A percentile compares a stretch with the other conserved stretches of the same genome.
phyloP scores from a whole-genome alignment of 768 basidiomycete genomes.

The Lyophyllum decastes region DNA sequence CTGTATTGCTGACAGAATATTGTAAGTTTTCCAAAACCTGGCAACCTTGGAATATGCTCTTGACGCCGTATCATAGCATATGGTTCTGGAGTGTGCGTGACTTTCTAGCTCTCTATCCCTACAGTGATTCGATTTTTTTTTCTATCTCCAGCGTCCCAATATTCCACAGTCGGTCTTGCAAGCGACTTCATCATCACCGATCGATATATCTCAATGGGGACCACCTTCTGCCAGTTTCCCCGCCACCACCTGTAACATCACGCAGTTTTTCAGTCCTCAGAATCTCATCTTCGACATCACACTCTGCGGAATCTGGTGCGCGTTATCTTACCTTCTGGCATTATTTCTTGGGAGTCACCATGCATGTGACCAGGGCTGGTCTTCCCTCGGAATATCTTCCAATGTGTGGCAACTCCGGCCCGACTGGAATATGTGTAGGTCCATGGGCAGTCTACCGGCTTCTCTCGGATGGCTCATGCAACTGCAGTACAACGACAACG shows the following conservation, averaged over 20 bases:
- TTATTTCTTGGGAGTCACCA: not conserved
- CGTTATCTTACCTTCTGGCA: not conserved
- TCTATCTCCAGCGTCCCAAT: slow-evolving; percentile 31
- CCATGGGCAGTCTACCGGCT: not conserved
- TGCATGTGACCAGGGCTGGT: slow-evolving; percentile 40
- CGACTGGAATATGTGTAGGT: slow-evolving; percentile 36
- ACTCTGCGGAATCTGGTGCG: slow-evolving; percentile 48
- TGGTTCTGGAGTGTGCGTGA: slow-evolving; percentile 49
- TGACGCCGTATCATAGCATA: slow-evolving; percentile 27
- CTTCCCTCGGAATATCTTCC: slow-evolving; percentile 37
- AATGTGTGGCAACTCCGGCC: slow-evolving; percentile 34
- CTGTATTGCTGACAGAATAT: slow-evolving; percentile 17
- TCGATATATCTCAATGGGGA: slow-evolving; percentile 44
- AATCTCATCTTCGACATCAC: slow-evolving; percentile 55
- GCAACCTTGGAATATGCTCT: not conserved
- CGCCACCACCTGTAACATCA: slow-evolving; percentile 40
- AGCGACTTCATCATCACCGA: slow-evolving; percentile 28
- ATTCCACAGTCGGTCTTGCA: slow-evolving; percentile 35
- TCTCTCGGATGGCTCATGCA: not conserved
- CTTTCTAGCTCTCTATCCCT: not conserved
- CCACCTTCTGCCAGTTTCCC: slow-evolving; percentile 42
- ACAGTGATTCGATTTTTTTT: slow-evolving; percentile 12
- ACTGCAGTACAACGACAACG: slow-evolving; percentile 49
- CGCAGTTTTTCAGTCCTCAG: slow-evolving; percentile 44
- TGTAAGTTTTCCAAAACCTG: slow-evolving; percentile 20